Evolutionary conservation across 768 basidiomycete genomes (phyloP), one percentile per base, ranked within the genome.

Genomic region (Kwoniella botswanensis): DNA sequence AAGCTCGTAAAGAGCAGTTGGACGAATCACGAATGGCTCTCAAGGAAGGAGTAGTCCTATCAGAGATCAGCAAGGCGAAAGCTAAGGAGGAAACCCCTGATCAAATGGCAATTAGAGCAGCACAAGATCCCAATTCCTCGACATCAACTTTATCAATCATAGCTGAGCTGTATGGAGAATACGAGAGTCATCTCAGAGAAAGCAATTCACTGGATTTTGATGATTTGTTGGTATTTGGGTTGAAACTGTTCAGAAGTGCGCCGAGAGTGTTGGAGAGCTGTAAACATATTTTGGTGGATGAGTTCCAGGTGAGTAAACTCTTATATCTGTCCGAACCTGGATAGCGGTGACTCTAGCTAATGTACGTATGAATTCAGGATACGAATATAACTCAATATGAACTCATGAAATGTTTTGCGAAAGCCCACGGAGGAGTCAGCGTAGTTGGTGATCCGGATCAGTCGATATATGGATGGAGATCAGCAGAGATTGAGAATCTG

Each of bases 371-470:
- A 22, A 10, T 21, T 68, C 89, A 93, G 83, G 93, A 94, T 81
- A 93, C 92, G 0, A 94, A 93, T 74, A 87, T 85, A 3, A 89
- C 89, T 21, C 93, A 94, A 80, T 94, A 93, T 81, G 87, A 90
- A 68, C 87, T 94, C 24, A 91, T 94, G 90, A 86, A 85, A 70
- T 84, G 86, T 3, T 88, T 95, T 63, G 91, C 89, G 0, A 76
- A 85, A 13, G 76, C 83, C 4, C 83, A 84, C 43, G 83, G 86
- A 35, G 88, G 89, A 71, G 86, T 93, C 29, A 93, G 90, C 4
- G 88, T 94, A 52, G 93, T 95, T 2, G 93, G 93, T 0, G 93
- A 95, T 84, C 93, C 93, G 0, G 93, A 95, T 81, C 93, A 95
- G 79, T 93, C 92, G 0, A 94, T 93, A 53, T 93, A 93, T 74